A percentile compares a stretch with the other conserved stretches of the same genome.
These are phyloP conservation scores for Xylaria polymorpha DNA, from an alignment of 2,329 filamentous ascomycete species.

Conservation along the genomic window DNA sequence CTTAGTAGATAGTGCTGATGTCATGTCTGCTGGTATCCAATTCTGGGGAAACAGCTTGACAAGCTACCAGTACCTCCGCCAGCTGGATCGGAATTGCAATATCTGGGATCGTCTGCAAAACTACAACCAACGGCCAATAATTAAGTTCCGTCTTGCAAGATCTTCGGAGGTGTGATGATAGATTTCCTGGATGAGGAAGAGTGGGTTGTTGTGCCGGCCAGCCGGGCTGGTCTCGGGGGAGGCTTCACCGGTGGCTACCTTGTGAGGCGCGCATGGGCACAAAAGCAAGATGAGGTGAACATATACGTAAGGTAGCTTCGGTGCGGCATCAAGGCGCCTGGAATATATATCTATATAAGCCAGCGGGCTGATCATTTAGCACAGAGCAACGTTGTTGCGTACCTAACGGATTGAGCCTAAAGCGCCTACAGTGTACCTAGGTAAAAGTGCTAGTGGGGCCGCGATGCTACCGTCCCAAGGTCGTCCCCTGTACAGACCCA, in stretches of 20 bases:
- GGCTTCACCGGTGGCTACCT: not conserved
- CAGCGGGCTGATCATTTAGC: not conserved
- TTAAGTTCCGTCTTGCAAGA: not conserved
- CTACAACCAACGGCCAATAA: not conserved
- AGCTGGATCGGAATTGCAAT: not conserved
- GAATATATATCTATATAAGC: too few relatives aligned
- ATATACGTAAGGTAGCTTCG: not conserved
- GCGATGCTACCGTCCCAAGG: not conserved
- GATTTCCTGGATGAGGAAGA: not conserved
- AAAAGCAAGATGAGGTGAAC: not conserved
- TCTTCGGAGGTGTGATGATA: not conserved
- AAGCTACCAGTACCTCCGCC: not conserved
- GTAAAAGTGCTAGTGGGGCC: constrained; percentile 2
- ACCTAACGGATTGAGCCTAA: not conserved
- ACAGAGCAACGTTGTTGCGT: too few relatives aligned
- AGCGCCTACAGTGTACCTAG: not conserved
- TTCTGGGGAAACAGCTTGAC: not conserved
- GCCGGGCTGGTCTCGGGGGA: constrained; percentile 10
- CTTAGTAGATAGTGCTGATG: too few relatives aligned
- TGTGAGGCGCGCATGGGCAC: not conserved
- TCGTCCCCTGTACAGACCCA: not conserved
- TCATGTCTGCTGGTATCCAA: not conserved
- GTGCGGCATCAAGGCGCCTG: not conserved
- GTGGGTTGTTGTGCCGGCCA: constrained; percentile 1
- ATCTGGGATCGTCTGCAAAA: not conserved